Evolutionary conservation across 371 early-diverging fungal genomes (phyloP), one percentile per base, ranked within the genome.

Genomic region (Mucor piriformis): DNA sequence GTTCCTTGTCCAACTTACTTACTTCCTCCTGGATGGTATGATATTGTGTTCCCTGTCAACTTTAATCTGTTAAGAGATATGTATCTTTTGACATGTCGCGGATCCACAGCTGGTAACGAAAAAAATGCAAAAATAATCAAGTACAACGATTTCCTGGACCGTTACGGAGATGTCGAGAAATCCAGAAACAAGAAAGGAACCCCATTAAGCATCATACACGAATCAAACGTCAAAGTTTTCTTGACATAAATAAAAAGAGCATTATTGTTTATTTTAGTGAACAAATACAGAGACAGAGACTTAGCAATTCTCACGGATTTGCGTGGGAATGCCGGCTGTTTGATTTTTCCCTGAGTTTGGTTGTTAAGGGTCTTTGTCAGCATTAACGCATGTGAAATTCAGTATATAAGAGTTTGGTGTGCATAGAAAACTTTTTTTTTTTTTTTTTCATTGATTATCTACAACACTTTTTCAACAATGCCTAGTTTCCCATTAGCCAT

Each of bases 11-110:
- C 90, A 20, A 93, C 95, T 0, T 94, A 93, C 60, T 83, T 93
- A 67, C 92, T 96, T 12, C 88, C 89, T 66, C 96, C 94, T 1
- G 97, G 97, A 11, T 93, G 87, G 86, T 97, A 94, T 73, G 96
- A 95, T 69, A 93, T 95, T 27, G 92, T 95, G 63, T 97, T 95
- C 71, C 96, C 97, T 1, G 94, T 95, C n/a, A 85, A 97, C 67
- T 96, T 96, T 80, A 91, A 90, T 62, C 68, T 91, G 32, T 58
- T 94, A 66, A 64, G 72, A 58, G 82, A 84, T 18, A 71, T 95
- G 67, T 94, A 97, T 73, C 54, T 72, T 15, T 37, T 67, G 15
- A 70, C 88, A 1, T 83, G 87, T 60, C 74, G 79, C 12, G 64
- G 74, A 4, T 33, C 73, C 0, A 44, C 66, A 4, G 61, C 69